Conservation (phyloP, 164 flowering plant genomes). For the Akebia trifoliata region DNA sequence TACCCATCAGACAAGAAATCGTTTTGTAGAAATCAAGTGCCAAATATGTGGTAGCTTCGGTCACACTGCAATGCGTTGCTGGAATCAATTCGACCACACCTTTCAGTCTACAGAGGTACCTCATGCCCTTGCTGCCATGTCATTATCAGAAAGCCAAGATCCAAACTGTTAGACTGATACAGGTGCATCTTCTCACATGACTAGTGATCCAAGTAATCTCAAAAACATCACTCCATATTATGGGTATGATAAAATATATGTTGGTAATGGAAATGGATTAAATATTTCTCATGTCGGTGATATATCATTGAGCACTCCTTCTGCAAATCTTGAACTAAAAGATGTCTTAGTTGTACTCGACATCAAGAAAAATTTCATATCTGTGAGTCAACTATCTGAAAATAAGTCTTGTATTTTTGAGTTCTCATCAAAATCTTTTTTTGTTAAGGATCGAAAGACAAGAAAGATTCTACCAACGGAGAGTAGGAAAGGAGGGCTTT, state of each 20-base stretch:
- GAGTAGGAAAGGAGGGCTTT: background rate
- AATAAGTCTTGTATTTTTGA: slow-evolving; percentile 3
- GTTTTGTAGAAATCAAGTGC: background rate
- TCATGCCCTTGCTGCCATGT: background rate
- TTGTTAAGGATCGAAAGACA: background rate
- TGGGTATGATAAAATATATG: background rate
- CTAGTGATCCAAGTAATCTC: background rate
- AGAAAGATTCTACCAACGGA: background rate
- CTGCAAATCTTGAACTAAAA: background rate
- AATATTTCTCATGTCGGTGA: background rate
- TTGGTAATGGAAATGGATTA: background rate
- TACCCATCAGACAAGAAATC: no score
- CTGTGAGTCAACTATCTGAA: no score
- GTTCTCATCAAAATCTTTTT: slow-evolving; percentile 3
- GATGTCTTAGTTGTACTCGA: background rate
- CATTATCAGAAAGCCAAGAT: no score
- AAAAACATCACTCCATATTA: background rate
- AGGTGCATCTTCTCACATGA: no score
- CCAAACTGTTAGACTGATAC: background rate
- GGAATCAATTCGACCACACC: no score
- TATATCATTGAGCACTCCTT: background rate
- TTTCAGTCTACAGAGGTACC: background rate
- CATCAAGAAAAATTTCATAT: background rate
- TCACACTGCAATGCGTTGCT: background rate
- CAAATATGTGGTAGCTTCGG: background rate